A percentile compares a stretch with the other conserved stretches of the same genome.
These are phyloP conservation scores for Neurospora sp. DNA, from an alignment of 495 filamentous ascomycete genomes.

Conservation along the genomic window DNA sequence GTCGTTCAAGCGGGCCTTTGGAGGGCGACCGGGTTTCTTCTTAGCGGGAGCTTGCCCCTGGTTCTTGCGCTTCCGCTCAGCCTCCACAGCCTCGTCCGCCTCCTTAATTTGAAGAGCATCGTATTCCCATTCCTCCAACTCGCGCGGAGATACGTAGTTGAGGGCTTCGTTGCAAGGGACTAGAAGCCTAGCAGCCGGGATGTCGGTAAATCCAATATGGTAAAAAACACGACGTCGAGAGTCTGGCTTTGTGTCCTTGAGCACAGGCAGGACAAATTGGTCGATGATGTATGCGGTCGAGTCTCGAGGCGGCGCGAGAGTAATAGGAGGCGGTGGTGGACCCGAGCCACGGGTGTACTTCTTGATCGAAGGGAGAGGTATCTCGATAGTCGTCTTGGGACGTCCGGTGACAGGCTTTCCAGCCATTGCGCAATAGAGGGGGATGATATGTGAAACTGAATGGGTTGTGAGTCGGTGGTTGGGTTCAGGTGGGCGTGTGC, in stretches of 20 bases:
- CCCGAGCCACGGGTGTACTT: constrained; percentile 30
- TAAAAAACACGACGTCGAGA: constrained; percentile 30
- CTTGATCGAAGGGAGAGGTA: constrained; percentile 22
- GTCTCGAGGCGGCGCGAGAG: constrained; percentile 25
- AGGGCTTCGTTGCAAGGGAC: constrained; percentile 28
- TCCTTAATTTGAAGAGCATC: constrained; percentile 18
- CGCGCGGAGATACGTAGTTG: constrained; percentile 36
- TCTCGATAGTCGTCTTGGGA: constrained; percentile 20
- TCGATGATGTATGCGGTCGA: constrained; percentile 38
- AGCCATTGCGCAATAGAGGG: constrained; percentile 3
- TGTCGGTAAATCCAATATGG: constrained; percentile 32
- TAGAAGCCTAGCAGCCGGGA: constrained; percentile 27
- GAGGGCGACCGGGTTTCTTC: constrained; percentile 2
- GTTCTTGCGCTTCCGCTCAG: not conserved
- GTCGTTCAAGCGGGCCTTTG: not conserved
- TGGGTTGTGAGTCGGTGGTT: not conserved
- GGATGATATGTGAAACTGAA: not conserved
- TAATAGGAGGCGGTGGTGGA: constrained; percentile 25
- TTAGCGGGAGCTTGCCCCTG: not conserved
- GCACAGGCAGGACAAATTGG: constrained; percentile 28
- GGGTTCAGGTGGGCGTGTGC: not conserved
- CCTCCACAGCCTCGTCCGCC: constrained; percentile 11
- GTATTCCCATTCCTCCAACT: constrained; percentile 37
- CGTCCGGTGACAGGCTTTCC: not conserved
- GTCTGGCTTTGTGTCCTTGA: constrained; percentile 6